Evolutionary conservation across 2,329 filamentous ascomycete species (phyloP).

Genomic region (Lachnellula subtilissima): DNA sequence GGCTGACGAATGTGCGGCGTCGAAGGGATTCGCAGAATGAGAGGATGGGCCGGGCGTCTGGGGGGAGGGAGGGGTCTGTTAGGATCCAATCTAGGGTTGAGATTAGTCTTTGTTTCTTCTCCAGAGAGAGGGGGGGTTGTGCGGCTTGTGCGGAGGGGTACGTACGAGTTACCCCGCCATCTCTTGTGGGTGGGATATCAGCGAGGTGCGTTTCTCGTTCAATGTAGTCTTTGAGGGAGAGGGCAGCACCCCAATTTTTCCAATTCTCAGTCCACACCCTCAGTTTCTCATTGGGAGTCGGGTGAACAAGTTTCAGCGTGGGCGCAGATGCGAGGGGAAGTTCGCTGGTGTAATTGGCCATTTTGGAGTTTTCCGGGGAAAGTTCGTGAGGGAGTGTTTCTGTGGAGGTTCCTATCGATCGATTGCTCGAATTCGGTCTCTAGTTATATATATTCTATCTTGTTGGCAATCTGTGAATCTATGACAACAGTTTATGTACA

Average conservation of each 20-base stretch:
- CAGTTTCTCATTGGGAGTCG: conserved; percentile 51
- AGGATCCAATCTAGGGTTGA: conserved; percentile 51
- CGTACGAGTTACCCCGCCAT: conserved; percentile 46
- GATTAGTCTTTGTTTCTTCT: background rate
- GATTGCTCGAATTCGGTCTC: background rate
- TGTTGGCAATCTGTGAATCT: background rate
- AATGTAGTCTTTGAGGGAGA: conserved; percentile 52
- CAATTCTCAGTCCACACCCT: conserved; percentile 53
- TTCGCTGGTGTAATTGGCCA: conserved; percentile 5
- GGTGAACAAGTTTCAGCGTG: conserved; percentile 46
- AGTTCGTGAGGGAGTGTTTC: background rate
- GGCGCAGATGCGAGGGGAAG: conserved; percentile 26
- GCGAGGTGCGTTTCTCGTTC: conserved; percentile 54
- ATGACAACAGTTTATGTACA: background rate
- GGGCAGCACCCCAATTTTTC: conserved; percentile 53
- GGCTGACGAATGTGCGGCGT: conserved; percentile 51
- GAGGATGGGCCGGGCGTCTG: conserved; percentile 48
- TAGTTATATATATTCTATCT: background rate
- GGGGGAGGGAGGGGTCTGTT: conserved; percentile 40
- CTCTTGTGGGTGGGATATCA: conserved; percentile 51
- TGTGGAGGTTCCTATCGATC: background rate
- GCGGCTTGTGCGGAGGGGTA: background rate
- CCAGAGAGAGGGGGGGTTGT: background rate
- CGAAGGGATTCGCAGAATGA: conserved; percentile 61
- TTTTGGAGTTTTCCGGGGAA: background rate